Conservation (phyloP, 495 filamentous ascomycete species). For the Podospora bellae-mahoneyi region DNA sequence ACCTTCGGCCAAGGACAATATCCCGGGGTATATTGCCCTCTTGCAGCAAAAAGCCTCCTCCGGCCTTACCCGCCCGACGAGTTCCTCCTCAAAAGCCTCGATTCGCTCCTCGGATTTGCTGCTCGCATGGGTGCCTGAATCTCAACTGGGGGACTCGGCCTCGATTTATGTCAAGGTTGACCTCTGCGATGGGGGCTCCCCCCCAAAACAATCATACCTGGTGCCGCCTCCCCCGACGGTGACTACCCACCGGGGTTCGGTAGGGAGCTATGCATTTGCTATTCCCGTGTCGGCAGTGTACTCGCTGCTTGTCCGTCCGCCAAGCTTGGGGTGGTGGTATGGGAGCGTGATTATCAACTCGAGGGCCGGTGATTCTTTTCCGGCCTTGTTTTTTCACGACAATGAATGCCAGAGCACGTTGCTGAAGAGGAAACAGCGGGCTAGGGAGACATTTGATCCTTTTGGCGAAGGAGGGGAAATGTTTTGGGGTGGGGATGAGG, state of each 20-base stretch:
- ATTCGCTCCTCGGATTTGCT: conserved; percentile 63
- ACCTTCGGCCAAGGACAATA: conserved; percentile 90
- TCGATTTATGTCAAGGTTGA: conserved; percentile 94
- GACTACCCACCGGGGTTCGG: conserved; percentile 63
- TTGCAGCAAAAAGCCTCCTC: conserved; percentile 77
- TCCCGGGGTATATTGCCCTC: conserved; percentile 91
- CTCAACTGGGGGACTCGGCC: conserved; percentile 78
- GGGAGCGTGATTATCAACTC: conserved; percentile 92
- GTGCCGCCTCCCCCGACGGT: conserved; percentile 86
- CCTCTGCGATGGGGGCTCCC: conserved; percentile 70
- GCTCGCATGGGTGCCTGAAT: conserved; percentile 92
- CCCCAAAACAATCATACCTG: conserved; percentile 82
- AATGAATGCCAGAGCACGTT: conserved; percentile 95
- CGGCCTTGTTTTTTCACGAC: conserved; percentile 95
- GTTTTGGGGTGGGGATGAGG: conserved; percentile 98
- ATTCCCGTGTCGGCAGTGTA: conserved; percentile 88
- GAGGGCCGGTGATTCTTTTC: conserved; percentile 83
- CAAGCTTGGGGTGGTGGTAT: conserved; percentile 97
- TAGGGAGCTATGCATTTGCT: conserved; percentile 88
- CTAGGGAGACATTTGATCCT: conserved; percentile 82
- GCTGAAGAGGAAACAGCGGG: conserved; percentile 80
- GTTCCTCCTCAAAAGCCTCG: conserved; percentile 49
- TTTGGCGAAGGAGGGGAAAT: conserved; percentile 79
- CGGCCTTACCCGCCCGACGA: conserved; percentile 41
- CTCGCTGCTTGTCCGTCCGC: conserved; percentile 83